Evolutionary conservation across 2,329 filamentous ascomycete species (phyloP), one percentile per base, ranked within the genome.

Genomic region (Exophiala calicioides): DNA sequence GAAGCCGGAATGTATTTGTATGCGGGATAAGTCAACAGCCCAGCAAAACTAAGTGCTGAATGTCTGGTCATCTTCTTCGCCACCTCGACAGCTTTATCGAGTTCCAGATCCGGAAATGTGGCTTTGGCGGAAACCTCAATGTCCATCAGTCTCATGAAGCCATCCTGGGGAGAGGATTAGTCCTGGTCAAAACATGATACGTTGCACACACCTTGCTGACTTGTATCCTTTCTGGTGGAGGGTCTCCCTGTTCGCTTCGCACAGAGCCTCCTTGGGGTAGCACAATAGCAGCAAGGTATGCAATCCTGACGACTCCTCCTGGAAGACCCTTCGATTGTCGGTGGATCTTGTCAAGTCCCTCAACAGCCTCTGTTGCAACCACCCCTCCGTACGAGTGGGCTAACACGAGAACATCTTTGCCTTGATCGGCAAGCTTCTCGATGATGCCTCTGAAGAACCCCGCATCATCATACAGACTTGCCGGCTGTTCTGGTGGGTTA

Each of bases 321-420:
- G 19, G 5, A 16, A 61, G 58, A 3, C 62, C 62, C 9, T 45
- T 35, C 2, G 51, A 40, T 10, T 55, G 19, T 5, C 64, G 61
- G 5, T 55, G 51, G 8, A 46, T 37, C 19, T 55, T 58, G 15
- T 34, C 46, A 10, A 66, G 52, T 1, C 59, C 66, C 23, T 61
- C 55, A 7, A 60, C 52, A 2, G 66, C 63, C 4, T 54, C 48
- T n/a, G 60, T 62, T 13, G 51, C 57, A 1, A 63, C 61, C 1
- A 66, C 27, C 1, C 66, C 63, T 4, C 63, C 61, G 45, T 68
- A 68, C 5, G 65, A 67, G 48, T 67, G 65, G 7, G 53, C 49
- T 1, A 62, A 46, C 2, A 67, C 33, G 6, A 65, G 49, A 12
- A 67, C 50, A 8, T 62, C 48, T 4, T 55, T 53, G 2, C 53